Evolutionary conservation across 2,329 filamentous ascomycete genomes (phyloP).

Genomic region (Parastagonospora nodorum): DNA sequence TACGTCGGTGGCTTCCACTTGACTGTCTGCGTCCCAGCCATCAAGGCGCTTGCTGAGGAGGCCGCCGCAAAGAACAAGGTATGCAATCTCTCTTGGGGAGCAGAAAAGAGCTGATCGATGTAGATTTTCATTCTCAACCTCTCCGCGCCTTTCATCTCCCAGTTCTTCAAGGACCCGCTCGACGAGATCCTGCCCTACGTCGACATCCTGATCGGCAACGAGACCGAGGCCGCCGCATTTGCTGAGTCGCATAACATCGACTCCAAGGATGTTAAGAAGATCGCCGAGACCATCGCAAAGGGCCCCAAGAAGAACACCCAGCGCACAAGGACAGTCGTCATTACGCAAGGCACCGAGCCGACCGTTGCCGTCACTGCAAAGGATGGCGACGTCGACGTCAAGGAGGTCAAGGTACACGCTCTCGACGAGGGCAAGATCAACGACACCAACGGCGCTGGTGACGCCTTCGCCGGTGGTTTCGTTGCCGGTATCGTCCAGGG

Average conservation of each 20-base stretch:
- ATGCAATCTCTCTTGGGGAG: slow-evolving; percentile 17
- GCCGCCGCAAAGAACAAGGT: slow-evolving; percentile 88
- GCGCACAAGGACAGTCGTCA: slow-evolving; percentile 82
- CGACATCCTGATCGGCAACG: slow-evolving; percentile 96
- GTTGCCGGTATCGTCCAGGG: slow-evolving; percentile 86
- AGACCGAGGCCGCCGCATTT: slow-evolving; percentile 90
- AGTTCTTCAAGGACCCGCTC: slow-evolving; percentile 97
- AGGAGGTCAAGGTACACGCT: slow-evolving; percentile 79
- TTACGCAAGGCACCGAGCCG: slow-evolving; percentile 93
- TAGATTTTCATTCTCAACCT: slow-evolving; percentile 83
- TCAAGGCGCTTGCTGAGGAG: slow-evolving; percentile 87
- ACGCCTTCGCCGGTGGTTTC: slow-evolving; percentile 95
- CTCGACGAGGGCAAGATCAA: slow-evolving; percentile 81
- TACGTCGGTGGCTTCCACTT: slow-evolving; percentile 98
- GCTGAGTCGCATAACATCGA: slow-evolving; percentile 77
- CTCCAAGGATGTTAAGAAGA: slow-evolving; percentile 78
- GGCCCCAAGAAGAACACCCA: slow-evolving; percentile 90
- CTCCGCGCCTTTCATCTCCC: slow-evolving; percentile 91
- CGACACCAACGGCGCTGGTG: slow-evolving; percentile 96
- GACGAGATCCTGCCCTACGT: slow-evolving; percentile 88
- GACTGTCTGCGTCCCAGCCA: slow-evolving; percentile 91
- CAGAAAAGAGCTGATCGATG: slow-evolving; percentile 4
- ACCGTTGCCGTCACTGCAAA: slow-evolving; percentile 80
- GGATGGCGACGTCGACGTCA: slow-evolving; percentile 67
- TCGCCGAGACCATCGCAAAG: slow-evolving; percentile 83